Conservation (phyloP, 2,329 filamentous ascomycete genomes). For the Byssothecium circinans region DNA sequence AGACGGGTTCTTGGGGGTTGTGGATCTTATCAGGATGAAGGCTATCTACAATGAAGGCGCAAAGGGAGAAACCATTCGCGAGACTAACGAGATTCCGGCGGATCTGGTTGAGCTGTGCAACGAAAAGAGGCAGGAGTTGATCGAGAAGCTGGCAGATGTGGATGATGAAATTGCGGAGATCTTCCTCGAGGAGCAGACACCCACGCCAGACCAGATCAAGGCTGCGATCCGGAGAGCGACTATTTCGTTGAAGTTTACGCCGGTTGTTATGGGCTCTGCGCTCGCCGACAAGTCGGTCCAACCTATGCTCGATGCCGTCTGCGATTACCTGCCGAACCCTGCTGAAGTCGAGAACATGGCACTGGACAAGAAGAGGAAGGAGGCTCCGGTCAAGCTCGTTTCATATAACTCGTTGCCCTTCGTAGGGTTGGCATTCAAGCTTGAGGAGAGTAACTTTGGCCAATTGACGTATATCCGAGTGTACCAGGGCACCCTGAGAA, state of each 20-base stretch:
- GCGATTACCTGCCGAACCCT: slow-evolving; percentile 93
- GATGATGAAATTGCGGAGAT: slow-evolving; percentile 97
- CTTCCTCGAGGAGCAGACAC: slow-evolving; percentile 84
- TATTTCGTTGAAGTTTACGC: slow-evolving; percentile 85
- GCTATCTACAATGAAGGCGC: slow-evolving; percentile 88
- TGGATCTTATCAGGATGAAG: slow-evolving; percentile 91
- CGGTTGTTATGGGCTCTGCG: slow-evolving; percentile 95
- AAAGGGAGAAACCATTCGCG: slow-evolving; percentile 72
- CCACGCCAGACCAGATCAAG: slow-evolving; percentile 81
- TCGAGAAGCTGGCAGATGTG: slow-evolving; percentile 94
- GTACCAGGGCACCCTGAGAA: slow-evolving; percentile 88
- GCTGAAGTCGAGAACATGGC: slow-evolving; percentile 86
- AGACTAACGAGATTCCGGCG: slow-evolving; percentile 80
- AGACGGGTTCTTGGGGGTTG: slow-evolving; percentile 87
- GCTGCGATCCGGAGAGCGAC: slow-evolving; percentile 88
- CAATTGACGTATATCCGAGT: slow-evolving; percentile 98
- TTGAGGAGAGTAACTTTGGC: slow-evolving; percentile 98
- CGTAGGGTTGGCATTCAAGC: slow-evolving; percentile 95
- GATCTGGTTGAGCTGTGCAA: slow-evolving; percentile 73
- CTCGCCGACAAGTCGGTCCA: slow-evolving; percentile 93
- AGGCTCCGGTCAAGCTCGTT: slow-evolving; percentile 81
- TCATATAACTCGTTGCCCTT: slow-evolving; percentile 94
- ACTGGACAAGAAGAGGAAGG: slow-evolving; percentile 76
- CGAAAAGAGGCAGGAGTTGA: slow-evolving; percentile 80
- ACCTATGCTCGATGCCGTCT: slow-evolving; percentile 94